Evolutionary conservation across 805 yeast genomes (phyloP).

Genomic region (Starmerella potacharoeniae): DNA sequence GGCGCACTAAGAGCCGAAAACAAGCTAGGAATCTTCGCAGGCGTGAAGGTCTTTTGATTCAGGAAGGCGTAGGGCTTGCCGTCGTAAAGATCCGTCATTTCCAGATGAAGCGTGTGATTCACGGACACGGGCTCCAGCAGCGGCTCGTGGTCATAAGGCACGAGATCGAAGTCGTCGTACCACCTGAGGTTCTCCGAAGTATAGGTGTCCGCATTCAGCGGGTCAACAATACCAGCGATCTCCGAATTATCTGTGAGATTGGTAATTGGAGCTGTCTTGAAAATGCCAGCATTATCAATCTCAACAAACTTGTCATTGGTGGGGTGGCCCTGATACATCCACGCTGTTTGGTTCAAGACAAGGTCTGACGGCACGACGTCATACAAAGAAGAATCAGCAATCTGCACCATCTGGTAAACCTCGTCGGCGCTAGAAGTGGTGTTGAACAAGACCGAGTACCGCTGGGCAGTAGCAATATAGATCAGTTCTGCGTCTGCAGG

Average conservation of each 20-base stretch:
- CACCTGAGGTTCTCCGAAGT: conserved; percentile 38
- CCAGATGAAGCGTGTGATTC: conserved; percentile 56
- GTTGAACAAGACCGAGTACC: conserved; percentile 67
- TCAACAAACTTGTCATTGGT: conserved; percentile 11
- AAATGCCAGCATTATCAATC: conserved; percentile 50
- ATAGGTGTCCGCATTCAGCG: conserved; percentile 18
- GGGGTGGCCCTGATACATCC: conserved; percentile 34
- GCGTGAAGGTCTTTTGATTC: conserved; percentile 68
- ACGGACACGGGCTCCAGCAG: conserved; percentile 54
- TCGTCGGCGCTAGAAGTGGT: conserved; percentile 52
- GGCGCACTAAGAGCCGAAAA: conserved; percentile 65
- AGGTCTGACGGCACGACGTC: conserved; percentile 61
- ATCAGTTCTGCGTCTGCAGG: conserved; percentile 56
- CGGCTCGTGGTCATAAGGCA: conserved; percentile 48
- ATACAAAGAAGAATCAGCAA: conserved; percentile 71
- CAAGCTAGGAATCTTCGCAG: conserved; percentile 79
- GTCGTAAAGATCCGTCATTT: conserved; percentile 71
- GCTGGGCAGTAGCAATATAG: conserved; percentile 83
- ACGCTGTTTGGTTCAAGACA: conserved; percentile 61
- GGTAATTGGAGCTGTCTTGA: conserved; percentile 35
- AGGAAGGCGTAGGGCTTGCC: conserved; percentile 96
- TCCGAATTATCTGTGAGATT: conserved; percentile 28
- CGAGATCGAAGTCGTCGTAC: conserved; percentile 69
- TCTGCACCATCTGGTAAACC: conserved; percentile 75
- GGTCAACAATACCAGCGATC: conserved; percentile 26